These are phyloP conservation scores for Globisporangium takayamanum DNA, from an alignment of 352 stramenopile species.

Conservation along the genomic window DNA sequence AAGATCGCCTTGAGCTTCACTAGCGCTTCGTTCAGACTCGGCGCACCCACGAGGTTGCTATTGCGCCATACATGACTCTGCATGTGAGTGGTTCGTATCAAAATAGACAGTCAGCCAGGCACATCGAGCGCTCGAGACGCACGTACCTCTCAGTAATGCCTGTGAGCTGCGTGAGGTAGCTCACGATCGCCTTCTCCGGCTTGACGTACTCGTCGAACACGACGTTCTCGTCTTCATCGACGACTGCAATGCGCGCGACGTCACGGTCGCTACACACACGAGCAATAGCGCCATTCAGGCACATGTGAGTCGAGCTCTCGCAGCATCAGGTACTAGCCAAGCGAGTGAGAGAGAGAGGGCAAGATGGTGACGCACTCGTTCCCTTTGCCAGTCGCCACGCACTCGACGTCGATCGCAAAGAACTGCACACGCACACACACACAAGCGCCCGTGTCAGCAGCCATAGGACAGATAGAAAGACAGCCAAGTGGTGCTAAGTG, in stretches of 20 bases:
- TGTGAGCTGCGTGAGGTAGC: conserved; percentile 90
- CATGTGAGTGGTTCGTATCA: not conserved
- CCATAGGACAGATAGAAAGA: not conserved
- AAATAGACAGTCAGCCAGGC: not conserved
- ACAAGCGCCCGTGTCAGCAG: not conserved
- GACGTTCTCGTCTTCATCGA: conserved; percentile 84
- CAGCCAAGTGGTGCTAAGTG: not conserved
- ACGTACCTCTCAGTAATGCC: conserved; percentile 72
- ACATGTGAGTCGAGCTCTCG: not conserved
- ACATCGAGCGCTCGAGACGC: not conserved
- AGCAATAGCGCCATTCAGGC: not conserved
- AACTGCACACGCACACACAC: conserved; percentile 35
- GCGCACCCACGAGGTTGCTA: conserved; percentile 60
- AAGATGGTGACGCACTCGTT: conserved; percentile 35
- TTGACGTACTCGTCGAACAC: conserved; percentile 86
- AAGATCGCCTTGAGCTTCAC: conserved; percentile 68
- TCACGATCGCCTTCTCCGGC: conserved; percentile 79
- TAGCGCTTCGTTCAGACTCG: conserved; percentile 68
- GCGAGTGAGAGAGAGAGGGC: too few relatives aligned
- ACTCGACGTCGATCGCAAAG: conserved; percentile 92
- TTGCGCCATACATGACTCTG: not conserved
- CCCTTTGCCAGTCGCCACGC: conserved; percentile 83
- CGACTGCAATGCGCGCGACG: conserved; percentile 86
- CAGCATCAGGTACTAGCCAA: not conserved
- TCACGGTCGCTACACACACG: conserved; percentile 68